Evolutionary conservation across 139 green algal species (phyloP), one percentile per base, ranked within the genome.

Genomic region (Haematococcus lacustris): DNA sequence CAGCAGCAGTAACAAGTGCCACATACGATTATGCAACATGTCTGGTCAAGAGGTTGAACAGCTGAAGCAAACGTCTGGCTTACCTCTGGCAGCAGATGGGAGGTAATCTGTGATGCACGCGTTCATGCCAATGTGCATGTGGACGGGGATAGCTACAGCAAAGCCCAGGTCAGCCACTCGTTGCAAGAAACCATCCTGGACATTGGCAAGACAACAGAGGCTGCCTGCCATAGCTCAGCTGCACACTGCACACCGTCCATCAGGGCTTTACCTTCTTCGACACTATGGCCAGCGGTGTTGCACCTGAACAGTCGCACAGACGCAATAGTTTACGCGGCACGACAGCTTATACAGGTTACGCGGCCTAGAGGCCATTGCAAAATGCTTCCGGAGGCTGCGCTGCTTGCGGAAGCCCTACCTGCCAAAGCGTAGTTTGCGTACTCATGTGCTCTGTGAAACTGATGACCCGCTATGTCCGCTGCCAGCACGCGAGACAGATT

Each of bases 101-200:
- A 93, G 69, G 65, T 95, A 95, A 78, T 95, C 90, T 9, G 84
- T 88, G 34, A 95, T 76, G 13, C 89, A 43, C 2, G 80, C 80
- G 71, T 94, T 94, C 59, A 88, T 88, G 28, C 73, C 78, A 59
- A 93, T 86, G 74, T 92, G 87, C n/a, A 84, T 83, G 79, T 94
- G 89, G 7, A 91, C 39, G 25, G 87, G 88, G 30, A 92, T 82
- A 5, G 83, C 82, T 3, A 87, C n/a, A 7, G 71, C 77, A 3
- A 93, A 77, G 0, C 74, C 68, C 47, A 81, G 73, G 81, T 93
- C 88, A 17, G 79, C 75, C 1, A 64, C 70, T 53, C 80, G 85
- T 9, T 83, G 64, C 1, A 83, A 38, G 6, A 71, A 17, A 43
- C 80, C 76, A n/a, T 74, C 83, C 83, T 88, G 82, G 32, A 73